These are phyloP conservation scores for Lepidium sativum DNA, from an alignment of 345 rosid genomes.

Conservation along the genomic window DNA sequence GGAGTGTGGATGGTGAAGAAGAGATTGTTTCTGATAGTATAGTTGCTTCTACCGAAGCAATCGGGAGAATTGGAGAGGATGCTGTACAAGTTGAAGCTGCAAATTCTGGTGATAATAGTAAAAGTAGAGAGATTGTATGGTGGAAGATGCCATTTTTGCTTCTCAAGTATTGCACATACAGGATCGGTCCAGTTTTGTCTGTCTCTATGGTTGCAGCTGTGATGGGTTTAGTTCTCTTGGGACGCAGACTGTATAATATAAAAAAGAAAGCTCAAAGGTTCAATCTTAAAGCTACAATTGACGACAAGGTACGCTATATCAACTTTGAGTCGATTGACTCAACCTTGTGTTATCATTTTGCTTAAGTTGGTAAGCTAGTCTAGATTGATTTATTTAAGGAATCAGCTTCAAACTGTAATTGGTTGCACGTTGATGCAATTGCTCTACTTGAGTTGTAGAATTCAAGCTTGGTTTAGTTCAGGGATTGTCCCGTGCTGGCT, in stretches of 20 bases:
- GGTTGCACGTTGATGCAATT: too few relatives aligned
- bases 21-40: slow-evolving; percentile 7
- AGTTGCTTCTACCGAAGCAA: slow-evolving; percentile 1
- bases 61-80: slow-evolving; percentile 1
- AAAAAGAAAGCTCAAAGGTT: slow-evolving; percentile 58
- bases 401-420: too few relatives aligned
- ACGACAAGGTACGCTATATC: slow-evolving; percentile 59
- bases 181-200: slow-evolving; percentile 78
- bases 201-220: slow-evolving; percentile 89
- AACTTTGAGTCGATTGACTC: not conserved
- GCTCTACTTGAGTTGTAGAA: too few relatives aligned
- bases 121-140: slow-evolving; percentile 42
- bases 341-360: not conserved
- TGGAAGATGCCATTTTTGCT: slow-evolving; percentile 93
- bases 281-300: slow-evolving; percentile 74
- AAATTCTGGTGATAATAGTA: slow-evolving; percentile 28
- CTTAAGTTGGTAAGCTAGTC: not conserved
- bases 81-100: slow-evolving; percentile 14
- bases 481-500: too few relatives aligned
- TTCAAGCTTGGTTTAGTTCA: too few relatives aligned
- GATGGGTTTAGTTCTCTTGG: slow-evolving; percentile 72
- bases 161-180: slow-evolving; percentile 57
- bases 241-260: slow-evolving; percentile 62
- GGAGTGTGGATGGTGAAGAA: not conserved
- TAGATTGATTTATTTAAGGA: too few relatives aligned